Percentiles rank a stretch among this genome's conserved stretches.
phyloP scores from a whole-genome alignment of 2,329 filamentous ascomycete genomes.

The Plenodomus tracheiphilus region DNA sequence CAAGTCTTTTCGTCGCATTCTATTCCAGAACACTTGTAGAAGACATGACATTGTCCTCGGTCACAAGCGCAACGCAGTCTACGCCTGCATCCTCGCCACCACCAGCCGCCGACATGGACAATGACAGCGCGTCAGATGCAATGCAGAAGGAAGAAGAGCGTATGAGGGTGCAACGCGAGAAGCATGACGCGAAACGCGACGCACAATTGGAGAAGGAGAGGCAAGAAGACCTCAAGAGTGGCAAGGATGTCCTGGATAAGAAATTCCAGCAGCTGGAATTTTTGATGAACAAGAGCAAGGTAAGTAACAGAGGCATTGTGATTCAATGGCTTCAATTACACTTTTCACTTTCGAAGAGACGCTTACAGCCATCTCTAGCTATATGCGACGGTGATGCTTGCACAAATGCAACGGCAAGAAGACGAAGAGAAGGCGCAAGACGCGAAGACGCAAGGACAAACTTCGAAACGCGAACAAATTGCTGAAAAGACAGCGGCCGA shows the following conservation, averaged over 20 bases:
- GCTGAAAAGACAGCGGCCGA: conserved; percentile 52
- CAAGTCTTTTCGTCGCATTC: too few species aligned
- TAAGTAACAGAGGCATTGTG: conserved; percentile 7
- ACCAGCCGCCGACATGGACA: conserved; percentile 28
- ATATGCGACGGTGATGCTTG: conserved; percentile 56
- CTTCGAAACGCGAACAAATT: conserved; percentile 51
- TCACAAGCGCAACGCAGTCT: conserved; percentile 24
- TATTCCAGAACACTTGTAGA: too few species aligned
- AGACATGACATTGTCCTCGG: conserved; percentile 31
- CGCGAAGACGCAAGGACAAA: conserved; percentile 49
- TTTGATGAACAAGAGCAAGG: conserved; percentile 56
- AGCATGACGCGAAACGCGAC: conserved; percentile 51
- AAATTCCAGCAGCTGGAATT: conserved; percentile 58
- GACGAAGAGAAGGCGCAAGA: conserved; percentile 52
- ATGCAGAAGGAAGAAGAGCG: conserved; percentile 53
- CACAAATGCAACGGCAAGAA: conserved; percentile 57
- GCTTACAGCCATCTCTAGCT: conserved; percentile 33
- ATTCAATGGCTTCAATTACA: background rate
- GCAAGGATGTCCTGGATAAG: conserved; percentile 50
- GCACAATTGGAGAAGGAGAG: conserved; percentile 50
- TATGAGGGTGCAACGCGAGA: conserved; percentile 48
- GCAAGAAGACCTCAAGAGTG: conserved; percentile 52
- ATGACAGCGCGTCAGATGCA: conserved; percentile 38
- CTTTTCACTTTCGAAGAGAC: background rate
- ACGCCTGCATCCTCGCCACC: conserved; percentile 42